A percentile compares a stretch with the other conserved stretches of the same genome.
These are phyloP conservation scores for Austropuccinia psidii DNA, from an alignment of 1,284 basidiomycete genomes.

Conservation along the genomic window DNA sequence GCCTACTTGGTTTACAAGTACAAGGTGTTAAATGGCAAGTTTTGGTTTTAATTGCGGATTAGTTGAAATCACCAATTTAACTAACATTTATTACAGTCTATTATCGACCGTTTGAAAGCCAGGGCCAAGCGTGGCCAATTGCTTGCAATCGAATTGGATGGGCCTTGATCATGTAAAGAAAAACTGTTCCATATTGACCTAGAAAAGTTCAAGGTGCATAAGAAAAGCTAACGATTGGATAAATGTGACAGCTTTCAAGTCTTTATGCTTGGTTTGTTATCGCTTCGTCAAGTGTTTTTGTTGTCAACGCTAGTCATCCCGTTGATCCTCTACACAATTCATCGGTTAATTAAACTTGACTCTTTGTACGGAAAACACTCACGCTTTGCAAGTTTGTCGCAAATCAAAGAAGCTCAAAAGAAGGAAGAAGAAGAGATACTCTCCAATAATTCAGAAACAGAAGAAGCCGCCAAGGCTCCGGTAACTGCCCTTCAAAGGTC, in stretches of 20 bases:
- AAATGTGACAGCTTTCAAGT: conserved; percentile 21
- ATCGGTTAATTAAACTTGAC: conserved; percentile 9
- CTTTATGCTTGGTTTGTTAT: conserved; percentile 36
- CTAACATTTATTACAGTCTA: conserved; percentile 6
- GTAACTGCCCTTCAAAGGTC: background rate
- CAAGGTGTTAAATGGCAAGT: conserved; percentile 45
- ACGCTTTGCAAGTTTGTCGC: conserved; percentile 14
- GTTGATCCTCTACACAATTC: conserved; percentile 25
- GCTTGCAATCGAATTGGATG: conserved; percentile 32
- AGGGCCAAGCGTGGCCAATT: conserved; percentile 30
- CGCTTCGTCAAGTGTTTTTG: conserved; percentile 33
- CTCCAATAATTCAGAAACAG: background rate
- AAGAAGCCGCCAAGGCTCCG: background rate
- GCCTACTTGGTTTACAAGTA: conserved; percentile 48
- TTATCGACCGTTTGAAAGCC: conserved; percentile 30
- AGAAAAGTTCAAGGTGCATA: too few species aligned
- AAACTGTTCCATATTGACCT: too few species aligned
- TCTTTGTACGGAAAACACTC: conserved; percentile 14
- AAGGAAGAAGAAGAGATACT: conserved; percentile 19
- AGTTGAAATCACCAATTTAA: background rate
- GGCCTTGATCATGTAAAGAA: conserved; percentile 32
- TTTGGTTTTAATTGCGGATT: background rate
- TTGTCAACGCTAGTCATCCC: conserved; percentile 28
- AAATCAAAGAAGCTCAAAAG: conserved; percentile 2
- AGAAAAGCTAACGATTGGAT: background rate